Conservation (phyloP, 2,329 filamentous ascomycete genomes). For the Bipolaris sorokiniana region DNA sequence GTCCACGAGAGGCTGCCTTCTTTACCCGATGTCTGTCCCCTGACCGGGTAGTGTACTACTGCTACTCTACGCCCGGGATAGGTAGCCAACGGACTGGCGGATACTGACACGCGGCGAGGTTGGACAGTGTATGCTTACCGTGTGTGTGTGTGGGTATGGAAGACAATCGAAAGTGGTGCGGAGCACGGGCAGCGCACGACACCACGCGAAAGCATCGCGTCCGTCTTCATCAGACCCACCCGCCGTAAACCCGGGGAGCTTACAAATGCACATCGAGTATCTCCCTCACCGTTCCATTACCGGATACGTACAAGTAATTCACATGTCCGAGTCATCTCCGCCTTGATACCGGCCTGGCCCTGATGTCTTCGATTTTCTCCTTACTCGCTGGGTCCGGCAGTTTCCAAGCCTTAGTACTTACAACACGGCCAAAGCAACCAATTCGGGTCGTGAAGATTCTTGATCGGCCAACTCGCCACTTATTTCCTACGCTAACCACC, state of each 20-base stretch:
- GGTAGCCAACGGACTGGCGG: neutral
- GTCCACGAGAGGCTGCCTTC: neutral
- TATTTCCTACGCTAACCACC: neutral
- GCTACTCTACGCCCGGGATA: neutral
- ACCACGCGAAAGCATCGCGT: slow-evolving; percentile 9
- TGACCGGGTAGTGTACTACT: neutral
- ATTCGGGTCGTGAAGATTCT: neutral
- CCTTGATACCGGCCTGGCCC: neutral
- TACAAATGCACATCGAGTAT: slow-evolving; percentile 12
- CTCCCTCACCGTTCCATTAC: neutral
- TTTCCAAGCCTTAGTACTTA: neutral
- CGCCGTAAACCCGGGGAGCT: neutral
- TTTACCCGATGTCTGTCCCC: neutral
- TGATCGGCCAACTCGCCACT: slow-evolving; percentile 6
- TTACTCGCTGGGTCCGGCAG: slow-evolving; percentile 1
- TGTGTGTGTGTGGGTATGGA: neutral
- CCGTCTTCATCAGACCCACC: slow-evolving; percentile 9
- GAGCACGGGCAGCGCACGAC: slow-evolving; percentile 1
- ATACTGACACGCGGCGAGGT: neutral
- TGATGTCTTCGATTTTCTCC: neutral
- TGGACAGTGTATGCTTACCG: neutral
- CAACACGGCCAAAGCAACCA: neutral
- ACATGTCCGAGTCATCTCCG: slow-evolving; percentile 7
- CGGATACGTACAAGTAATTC: neutral
- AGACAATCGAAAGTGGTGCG: slow-evolving; percentile 9